These are phyloP conservation scores for Ramaria sp. DNA, from an alignment of 768 basidiomycete species.

Conservation along the genomic window DNA sequence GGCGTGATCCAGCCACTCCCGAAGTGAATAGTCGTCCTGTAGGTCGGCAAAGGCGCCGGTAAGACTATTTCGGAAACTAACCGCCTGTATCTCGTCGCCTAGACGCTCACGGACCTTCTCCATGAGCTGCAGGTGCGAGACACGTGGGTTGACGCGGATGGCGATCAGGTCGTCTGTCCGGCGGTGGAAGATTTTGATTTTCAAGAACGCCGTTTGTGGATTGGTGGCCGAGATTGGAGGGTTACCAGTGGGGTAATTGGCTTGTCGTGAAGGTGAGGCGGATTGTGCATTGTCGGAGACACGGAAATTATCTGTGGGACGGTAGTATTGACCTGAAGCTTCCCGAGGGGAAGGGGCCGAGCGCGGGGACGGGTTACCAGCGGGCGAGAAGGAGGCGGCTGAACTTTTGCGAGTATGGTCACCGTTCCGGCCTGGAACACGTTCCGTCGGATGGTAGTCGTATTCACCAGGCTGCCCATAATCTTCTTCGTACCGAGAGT, in stretches of 20 bases:
- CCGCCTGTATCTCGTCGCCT: conserved; percentile 54
- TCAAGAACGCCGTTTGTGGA: conserved; percentile 82
- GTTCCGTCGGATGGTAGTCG: neutral
- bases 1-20: conserved; percentile 64
- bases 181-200: conserved; percentile 97
- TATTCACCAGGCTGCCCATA: conserved; percentile 6
- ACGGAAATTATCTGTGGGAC: neutral
- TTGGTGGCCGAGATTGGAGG: conserved; percentile 71
- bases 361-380: neutral
- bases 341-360: neutral
- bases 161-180: conserved; percentile 92
- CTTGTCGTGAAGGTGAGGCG: conserved; percentile 2
- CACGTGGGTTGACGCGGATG: conserved; percentile 89
- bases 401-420: neutral
- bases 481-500: conserved; percentile 34
- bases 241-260: conserved; percentile 29
- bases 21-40: conserved; percentile 50
- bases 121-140: conserved; percentile 78
- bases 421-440: neutral
- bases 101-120: conserved; percentile 85
- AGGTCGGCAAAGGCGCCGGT: conserved; percentile 56
- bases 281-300: conserved; percentile 2
- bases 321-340: neutral
- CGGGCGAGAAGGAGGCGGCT: neutral
- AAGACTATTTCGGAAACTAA: conserved; percentile 69